A percentile compares a stretch with the other conserved stretches of the same genome.
These are phyloP conservation scores for Trypanosoma congolense DNA, from an alignment of 208 protist species.

Conservation along the genomic window DNA sequence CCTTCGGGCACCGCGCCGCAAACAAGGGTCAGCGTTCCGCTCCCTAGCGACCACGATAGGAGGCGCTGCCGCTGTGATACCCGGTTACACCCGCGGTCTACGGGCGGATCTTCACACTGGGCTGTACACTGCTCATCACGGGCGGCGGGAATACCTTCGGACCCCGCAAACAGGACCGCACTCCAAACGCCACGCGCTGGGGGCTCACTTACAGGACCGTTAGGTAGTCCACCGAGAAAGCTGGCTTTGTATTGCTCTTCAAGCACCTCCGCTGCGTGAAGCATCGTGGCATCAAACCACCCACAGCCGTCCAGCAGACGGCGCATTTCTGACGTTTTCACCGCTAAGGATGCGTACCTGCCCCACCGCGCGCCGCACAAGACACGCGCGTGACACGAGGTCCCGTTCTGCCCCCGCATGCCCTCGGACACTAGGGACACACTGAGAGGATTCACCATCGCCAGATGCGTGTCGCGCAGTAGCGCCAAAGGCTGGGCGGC, in stretches of 20 bases:
- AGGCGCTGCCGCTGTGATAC: conserved; percentile 11
- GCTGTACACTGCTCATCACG: background rate
- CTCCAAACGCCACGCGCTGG: background rate
- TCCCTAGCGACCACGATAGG: conserved; percentile 30
- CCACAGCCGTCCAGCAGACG: conserved; percentile 32
- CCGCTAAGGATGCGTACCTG: conserved; percentile 37
- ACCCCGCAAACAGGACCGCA: background rate
- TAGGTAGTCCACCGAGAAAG: background rate
- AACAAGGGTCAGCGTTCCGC: conserved; percentile 1
- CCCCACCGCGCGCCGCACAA: conserved; percentile 63
- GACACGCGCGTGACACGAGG: conserved; percentile 43
- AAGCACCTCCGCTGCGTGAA: conserved; percentile 53
- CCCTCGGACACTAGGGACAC: background rate
- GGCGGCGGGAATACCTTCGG: no score
- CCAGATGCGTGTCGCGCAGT: conserved; percentile 41
- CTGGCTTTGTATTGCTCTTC: conserved; percentile 33
- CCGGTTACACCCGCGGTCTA: background rate
- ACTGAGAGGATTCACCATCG: conserved; percentile 18
- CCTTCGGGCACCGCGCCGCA: background rate
- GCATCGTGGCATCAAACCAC: conserved; percentile 39
- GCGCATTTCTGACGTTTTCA: conserved; percentile 30
- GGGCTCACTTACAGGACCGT: background rate
- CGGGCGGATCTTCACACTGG: background rate
- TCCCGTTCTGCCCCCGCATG: background rate
- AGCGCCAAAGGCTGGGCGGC: conserved; percentile 43